A percentile compares a stretch with the other conserved stretches of the same genome.
These are phyloP conservation scores for Hypholoma fasciculare DNA, from an alignment of 768 basidiomycete genomes.

Conservation along the genomic window DNA sequence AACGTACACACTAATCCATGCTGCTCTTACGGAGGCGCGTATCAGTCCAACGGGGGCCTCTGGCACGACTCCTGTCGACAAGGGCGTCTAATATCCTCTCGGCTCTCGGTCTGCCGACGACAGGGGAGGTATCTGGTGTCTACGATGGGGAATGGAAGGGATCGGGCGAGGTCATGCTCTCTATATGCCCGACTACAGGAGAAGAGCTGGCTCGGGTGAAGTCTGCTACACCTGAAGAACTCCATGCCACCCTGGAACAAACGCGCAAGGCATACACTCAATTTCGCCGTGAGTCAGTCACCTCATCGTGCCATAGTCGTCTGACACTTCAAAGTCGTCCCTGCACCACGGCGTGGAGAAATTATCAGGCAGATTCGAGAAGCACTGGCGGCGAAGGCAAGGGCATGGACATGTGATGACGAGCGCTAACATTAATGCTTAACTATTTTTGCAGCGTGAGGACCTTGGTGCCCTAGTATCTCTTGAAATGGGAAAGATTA, in stretches of 20 bases:
- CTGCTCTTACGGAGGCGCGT: constrained; percentile 12
- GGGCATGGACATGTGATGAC: constrained; percentile 10
- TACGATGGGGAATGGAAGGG: constrained; percentile 86
- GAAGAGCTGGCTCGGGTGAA: constrained; percentile 77
- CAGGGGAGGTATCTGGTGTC: constrained; percentile 67
- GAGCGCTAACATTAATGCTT: background rate
- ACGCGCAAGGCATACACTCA: constrained; percentile 70
- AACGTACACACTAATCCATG: background rate
- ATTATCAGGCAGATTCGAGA: constrained; percentile 86
- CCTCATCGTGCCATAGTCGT: background rate
- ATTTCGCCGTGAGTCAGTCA: constrained; percentile 51
- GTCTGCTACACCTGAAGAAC: constrained; percentile 73
- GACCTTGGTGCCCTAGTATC: constrained; percentile 82
- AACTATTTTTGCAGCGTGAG: constrained; percentile 51
- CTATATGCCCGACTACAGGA: constrained; percentile 84
- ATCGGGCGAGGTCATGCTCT: constrained; percentile 66
- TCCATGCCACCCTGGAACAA: constrained; percentile 65
- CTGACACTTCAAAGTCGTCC: constrained; percentile 42
- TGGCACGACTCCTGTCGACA: constrained; percentile 57
- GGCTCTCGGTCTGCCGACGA: constrained; percentile 58
- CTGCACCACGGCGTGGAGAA: constrained; percentile 88
- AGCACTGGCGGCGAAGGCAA: constrained; percentile 75
- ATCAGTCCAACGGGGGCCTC: constrained; percentile 11
- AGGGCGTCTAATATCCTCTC: constrained; percentile 70
- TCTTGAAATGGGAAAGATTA: constrained; percentile 91